These are phyloP conservation scores for Penicillium griseofulvum DNA, from an alignment of 2,329 filamentous ascomycete species.

Conservation along the genomic window DNA sequence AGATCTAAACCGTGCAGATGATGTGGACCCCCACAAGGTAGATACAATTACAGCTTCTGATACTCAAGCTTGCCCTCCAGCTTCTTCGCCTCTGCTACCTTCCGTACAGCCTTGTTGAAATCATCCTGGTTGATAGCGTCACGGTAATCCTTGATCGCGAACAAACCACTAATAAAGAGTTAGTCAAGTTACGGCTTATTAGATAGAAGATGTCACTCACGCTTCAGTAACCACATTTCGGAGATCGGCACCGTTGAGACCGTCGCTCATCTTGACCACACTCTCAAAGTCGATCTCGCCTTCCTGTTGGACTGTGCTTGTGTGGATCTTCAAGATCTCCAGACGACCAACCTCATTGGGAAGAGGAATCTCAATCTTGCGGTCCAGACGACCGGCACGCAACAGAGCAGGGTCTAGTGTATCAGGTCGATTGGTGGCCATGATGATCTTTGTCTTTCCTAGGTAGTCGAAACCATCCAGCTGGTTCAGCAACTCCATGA, in stretches of 20 bases:
- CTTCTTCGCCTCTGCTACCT: constrained; percentile 97
- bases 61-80: constrained; percentile 97
- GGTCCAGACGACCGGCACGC: constrained; percentile 86
- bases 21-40: constrained; percentile 13
- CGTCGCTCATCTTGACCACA: constrained; percentile 99
- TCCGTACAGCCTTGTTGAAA: constrained; percentile 98
- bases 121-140: constrained; percentile 97
- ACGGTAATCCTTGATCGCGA: constrained; percentile 97
- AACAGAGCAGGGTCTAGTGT: constrained; percentile 91
- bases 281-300: constrained; percentile 98
- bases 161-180: constrained; percentile 66
- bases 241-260: constrained; percentile 94
- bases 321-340: constrained; percentile 98
- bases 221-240: constrained; percentile 98
- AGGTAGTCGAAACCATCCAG: constrained; percentile 98
- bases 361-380: constrained; percentile 96
- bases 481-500: constrained; percentile 99
- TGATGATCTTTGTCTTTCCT: constrained; percentile 99
- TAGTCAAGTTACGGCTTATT: constrained; percentile 12
- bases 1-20: constrained; percentile 12
- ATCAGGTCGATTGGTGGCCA: constrained; percentile 96
- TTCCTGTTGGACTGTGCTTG: constrained; percentile 78
- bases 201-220: constrained; percentile 57
- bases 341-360: constrained; percentile 95
- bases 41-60: constrained; percentile 62